Conservation (phyloP, 2,329 filamentous ascomycete genomes). For the Arthroderma uncinatum region DNA sequence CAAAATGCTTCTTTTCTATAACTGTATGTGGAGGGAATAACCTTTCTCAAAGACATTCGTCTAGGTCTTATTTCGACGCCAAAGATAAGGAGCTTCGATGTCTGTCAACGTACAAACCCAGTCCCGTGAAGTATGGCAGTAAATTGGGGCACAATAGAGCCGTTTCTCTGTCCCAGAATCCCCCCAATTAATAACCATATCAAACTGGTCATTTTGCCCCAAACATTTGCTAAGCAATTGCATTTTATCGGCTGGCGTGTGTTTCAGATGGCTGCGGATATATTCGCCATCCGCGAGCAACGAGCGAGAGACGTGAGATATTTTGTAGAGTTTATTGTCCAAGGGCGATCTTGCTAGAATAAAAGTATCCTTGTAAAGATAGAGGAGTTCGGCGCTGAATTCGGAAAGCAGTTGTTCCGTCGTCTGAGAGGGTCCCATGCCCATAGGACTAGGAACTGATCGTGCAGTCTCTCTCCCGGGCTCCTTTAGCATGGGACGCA, state of each 20-base stretch:
- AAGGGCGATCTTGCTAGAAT: conserved; percentile 19
- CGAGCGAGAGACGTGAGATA: conserved; percentile 22
- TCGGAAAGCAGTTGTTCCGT: conserved; percentile 15
- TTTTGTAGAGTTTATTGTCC: conserved; percentile 20
- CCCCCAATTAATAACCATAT: conserved; percentile 21
- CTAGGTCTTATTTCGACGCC: conserved; percentile 9
- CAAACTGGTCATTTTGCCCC: conserved; percentile 16
- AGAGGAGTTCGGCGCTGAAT: conserved; percentile 18
- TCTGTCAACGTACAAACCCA: conserved; percentile 23
- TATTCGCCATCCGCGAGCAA: conserved; percentile 19
- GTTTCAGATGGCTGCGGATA: conserved; percentile 20
- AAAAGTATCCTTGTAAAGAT: conserved; percentile 22
- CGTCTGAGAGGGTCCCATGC: not conserved
- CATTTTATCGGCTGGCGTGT: conserved; percentile 16
- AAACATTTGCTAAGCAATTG: conserved; percentile 15
- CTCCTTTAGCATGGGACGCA: not conserved
- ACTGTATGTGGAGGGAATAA: not conserved
- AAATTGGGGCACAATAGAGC: conserved; percentile 23
- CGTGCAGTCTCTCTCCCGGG: not conserved
- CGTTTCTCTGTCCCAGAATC: conserved; percentile 16
- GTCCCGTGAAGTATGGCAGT: conserved; percentile 15
- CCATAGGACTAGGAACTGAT: not conserved
- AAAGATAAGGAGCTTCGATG: conserved; percentile 15
- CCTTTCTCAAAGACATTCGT: not conserved
- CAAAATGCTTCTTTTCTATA: not conserved